Evolutionary conservation across 192 early-diverging fungal species (phyloP).

Genomic region (Entophlyctis luteolus): DNA sequence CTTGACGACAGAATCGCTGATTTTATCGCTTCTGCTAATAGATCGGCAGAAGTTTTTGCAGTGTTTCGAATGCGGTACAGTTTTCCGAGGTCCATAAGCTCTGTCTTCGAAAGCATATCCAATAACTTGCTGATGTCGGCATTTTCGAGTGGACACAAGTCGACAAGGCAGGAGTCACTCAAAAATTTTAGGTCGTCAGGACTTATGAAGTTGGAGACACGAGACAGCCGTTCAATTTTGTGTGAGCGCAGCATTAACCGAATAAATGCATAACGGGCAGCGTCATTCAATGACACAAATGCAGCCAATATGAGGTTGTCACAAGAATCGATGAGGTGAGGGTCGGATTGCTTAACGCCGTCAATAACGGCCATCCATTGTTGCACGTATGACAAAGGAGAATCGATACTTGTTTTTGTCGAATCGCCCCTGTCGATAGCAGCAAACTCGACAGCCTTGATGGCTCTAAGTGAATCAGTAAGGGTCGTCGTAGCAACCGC

Average conservation of each 20-base stretch:
- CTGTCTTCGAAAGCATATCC: not conserved
- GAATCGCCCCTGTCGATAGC: too few relatives aligned
- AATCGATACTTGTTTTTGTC: too few relatives aligned
- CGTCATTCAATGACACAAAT: not conserved
- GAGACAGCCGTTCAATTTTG: conserved; percentile 14
- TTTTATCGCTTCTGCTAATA: not conserved
- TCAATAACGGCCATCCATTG: conserved; percentile 22
- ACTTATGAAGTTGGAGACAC: not conserved
- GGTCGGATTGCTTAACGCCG: conserved; percentile 2
- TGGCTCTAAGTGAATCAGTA: too few relatives aligned
- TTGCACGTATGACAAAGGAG: conserved; percentile 26
- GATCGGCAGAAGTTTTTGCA: not conserved
- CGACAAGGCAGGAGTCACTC: not conserved
- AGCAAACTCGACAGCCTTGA: too few relatives aligned
- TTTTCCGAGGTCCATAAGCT: conserved; percentile 5
- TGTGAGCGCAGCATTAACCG: conserved; percentile 11
- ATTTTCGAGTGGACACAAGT: not conserved
- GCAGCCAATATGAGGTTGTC: not conserved
- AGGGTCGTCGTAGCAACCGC: too few relatives aligned
- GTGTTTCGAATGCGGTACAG: not conserved
- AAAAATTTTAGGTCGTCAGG: not conserved
- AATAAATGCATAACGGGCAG: not conserved
- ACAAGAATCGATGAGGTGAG: conserved; percentile 15
- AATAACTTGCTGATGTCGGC: not conserved
- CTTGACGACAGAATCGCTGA: too few relatives aligned